Percentiles rank a stretch among this genome's conserved stretches.
Conservation (phyloP, 768 basidiomycete species). For the Phylloporus sp. region DNA sequence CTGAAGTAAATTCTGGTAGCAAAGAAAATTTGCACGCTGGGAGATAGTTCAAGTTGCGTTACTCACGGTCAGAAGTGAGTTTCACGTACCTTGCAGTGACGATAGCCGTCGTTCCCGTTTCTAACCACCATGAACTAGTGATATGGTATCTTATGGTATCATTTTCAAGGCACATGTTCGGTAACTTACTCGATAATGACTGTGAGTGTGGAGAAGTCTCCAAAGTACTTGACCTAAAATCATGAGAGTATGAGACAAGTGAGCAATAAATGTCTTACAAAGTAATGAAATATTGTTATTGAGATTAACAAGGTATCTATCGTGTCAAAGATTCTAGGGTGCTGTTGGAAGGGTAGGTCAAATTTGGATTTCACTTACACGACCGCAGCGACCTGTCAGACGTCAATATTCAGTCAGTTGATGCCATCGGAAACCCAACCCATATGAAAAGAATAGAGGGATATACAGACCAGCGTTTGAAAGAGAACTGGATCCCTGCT, state of each 20-base stretch:
- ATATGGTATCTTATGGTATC: background rate
- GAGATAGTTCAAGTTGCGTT: background rate
- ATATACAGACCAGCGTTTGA: background rate
- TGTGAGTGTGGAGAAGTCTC: background rate
- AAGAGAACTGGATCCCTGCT: conserved; percentile 1
- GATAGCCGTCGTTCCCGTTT: background rate
- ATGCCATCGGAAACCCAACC: background rate
- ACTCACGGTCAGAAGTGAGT: background rate
- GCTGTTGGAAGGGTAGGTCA: background rate
- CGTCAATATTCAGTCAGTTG: background rate
- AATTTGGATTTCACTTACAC: background rate
- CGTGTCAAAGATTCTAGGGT: background rate
- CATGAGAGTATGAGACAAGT: background rate
- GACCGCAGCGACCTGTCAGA: background rate
- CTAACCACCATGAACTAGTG: conserved; percentile 1
- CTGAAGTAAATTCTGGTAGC: conserved; percentile 5
- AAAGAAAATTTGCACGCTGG: conserved; percentile 9
- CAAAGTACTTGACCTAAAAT: conserved; percentile 1
- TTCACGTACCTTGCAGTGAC: conserved; percentile 3
- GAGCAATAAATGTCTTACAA: background rate
- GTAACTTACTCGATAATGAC: background rate
- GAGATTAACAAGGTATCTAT: background rate
- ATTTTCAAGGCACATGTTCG: background rate
- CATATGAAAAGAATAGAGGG: background rate
- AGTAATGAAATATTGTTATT: background rate